phyloP scores from a whole-genome alignment of 2,329 filamentous ascomycete genomes.

The Talaromyces sp. region DNA sequence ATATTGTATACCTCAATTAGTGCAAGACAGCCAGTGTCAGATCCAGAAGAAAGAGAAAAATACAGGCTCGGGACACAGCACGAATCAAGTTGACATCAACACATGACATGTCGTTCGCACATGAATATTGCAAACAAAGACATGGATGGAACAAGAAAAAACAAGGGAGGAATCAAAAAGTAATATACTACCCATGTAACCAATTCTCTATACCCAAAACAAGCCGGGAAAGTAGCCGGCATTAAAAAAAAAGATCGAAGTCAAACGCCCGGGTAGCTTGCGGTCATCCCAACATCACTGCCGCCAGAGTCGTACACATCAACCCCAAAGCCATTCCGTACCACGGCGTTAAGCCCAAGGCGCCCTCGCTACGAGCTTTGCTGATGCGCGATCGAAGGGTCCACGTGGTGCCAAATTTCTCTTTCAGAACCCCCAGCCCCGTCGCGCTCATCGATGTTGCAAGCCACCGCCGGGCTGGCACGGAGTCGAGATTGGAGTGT shows the following conservation, averaged over 20 bases:
- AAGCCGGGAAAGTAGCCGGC: constrained; percentile 2
- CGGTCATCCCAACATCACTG: constrained; percentile 34
- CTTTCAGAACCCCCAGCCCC: constrained; percentile 25
- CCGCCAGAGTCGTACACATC: constrained; percentile 34
- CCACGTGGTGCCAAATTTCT: constrained; percentile 21
- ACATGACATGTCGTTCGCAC: not conserved
- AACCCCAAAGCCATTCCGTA: constrained; percentile 39
- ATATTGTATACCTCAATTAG: not conserved
- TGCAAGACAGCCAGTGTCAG: not conserved
- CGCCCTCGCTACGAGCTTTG: constrained; percentile 32
- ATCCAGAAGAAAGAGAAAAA: not conserved
- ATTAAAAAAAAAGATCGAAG: not conserved
- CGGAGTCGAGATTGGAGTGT: not conserved
- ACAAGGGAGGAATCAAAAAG: not conserved
- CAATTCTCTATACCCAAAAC: not conserved
- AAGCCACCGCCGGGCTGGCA: constrained; percentile 24
- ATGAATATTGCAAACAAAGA: not conserved
- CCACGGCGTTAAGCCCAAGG: constrained; percentile 36
- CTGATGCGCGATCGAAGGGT: constrained; percentile 10
- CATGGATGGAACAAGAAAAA: not conserved
- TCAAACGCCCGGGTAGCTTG: not conserved
- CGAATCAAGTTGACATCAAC: not conserved
- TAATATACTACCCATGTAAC: not conserved
- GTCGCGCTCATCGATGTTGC: constrained; percentile 23
- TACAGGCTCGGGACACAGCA: not conserved